phyloP scores from a whole-genome alignment of 257 asterid genomes.

The Solanum chiquidenum region DNA sequence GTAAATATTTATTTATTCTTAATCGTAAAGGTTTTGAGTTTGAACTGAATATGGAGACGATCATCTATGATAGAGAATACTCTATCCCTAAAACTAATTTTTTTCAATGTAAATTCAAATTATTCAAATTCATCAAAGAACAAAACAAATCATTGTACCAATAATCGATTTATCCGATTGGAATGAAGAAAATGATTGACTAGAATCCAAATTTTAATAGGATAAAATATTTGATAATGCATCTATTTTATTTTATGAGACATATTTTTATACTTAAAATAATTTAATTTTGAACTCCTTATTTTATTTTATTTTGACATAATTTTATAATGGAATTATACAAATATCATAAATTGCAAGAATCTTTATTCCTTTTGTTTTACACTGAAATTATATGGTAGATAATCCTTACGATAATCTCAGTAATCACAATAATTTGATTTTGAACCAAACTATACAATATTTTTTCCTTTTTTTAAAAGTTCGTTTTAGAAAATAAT shows the following conservation, averaged over 20 bases:
- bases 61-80: too few species aligned
- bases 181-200: not conserved
- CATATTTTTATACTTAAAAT: not conserved
- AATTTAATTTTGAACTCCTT: not conserved
- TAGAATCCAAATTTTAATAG: not conserved
- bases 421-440: not conserved
- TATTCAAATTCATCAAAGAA: not conserved
- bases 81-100: too few species aligned
- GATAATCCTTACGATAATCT: not conserved
- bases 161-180: not conserved
- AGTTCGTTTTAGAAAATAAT: not conserved
- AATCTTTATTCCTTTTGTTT: not conserved
- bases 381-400: not conserved
- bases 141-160: not conserved
- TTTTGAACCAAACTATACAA: not conserved
- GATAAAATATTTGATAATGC: not conserved
- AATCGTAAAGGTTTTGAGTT: too few species aligned
- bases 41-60: fast-evolving
- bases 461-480: not conserved
- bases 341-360: not conserved
- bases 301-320: not conserved
- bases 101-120: not conserved
- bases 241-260: not conserved
- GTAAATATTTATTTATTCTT: too few species aligned
- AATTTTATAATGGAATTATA: not conserved